These are phyloP conservation scores for Lichina pygmaea DNA, from an alignment of 495 filamentous ascomycete species.

Conservation along the genomic window DNA sequence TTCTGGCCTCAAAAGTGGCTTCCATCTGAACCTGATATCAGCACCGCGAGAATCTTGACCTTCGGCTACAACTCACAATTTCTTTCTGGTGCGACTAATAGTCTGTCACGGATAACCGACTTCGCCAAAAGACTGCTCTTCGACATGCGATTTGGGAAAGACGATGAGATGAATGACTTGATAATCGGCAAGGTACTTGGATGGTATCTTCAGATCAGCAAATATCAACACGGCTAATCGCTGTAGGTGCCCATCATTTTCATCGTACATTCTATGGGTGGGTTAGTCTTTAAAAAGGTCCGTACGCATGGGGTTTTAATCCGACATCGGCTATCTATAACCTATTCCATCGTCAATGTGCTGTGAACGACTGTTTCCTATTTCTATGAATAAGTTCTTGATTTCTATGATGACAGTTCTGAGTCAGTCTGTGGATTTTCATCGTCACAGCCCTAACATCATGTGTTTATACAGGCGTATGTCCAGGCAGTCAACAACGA, in stretches of 20 bases:
- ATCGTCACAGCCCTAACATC: no score
- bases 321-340: no score
- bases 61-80: slow-evolving; percentile 1
- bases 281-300: slow-evolving; percentile 19
- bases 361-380: no score
- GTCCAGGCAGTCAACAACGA: slow-evolving; percentile 15
- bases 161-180: neutral
- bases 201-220: no score
- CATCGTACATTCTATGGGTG: slow-evolving; percentile 19
- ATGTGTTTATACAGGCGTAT: slow-evolving; percentile 5
- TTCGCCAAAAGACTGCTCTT: slow-evolving; percentile 1
- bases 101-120: neutral
- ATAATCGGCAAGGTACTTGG: neutral
- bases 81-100: neutral
- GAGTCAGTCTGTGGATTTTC: slow-evolving; percentile 1
- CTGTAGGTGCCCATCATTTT: slow-evolving; percentile 13
- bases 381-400: no score
- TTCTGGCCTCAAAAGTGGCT: slow-evolving; percentile 1
- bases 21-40: neutral
- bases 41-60: neutral
- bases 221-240: no score
- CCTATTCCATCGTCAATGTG: no score
- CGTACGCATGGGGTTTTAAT: no score
- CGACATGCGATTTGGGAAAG: neutral
- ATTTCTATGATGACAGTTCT: no score